A percentile compares a stretch with the other conserved stretches of the same genome.
These are phyloP conservation scores for Dendrobium chrysotoxum DNA, from an alignment of 106 monocot genomes.

Conservation along the genomic window DNA sequence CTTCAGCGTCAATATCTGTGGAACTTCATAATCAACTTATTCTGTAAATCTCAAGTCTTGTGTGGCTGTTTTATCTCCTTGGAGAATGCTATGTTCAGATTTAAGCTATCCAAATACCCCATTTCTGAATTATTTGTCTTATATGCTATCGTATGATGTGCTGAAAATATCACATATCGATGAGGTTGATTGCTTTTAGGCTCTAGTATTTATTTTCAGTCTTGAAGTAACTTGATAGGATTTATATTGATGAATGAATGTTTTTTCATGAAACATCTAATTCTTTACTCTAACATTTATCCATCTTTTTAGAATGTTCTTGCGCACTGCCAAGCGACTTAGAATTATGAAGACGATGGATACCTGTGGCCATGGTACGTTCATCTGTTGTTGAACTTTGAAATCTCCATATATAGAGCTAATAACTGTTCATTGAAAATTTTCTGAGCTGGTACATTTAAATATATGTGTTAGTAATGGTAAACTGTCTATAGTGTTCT, in stretches of 20 bases:
- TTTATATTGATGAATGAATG: not conserved
- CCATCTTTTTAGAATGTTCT: slow-evolving; percentile 54
- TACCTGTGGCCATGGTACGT: slow-evolving; percentile 63
- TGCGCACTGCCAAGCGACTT: slow-evolving; percentile 69
- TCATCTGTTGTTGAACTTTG: not conserved
- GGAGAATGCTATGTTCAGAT: not conserved
- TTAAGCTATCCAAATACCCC: not conserved
- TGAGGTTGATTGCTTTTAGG: not conserved
- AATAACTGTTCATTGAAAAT: not conserved
- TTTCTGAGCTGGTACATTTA: too few relatives aligned
- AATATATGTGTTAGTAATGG: too few relatives aligned
- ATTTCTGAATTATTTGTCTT: not conserved
- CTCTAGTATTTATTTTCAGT: not conserved
- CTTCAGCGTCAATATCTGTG: not conserved
- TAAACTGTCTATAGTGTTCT: too few relatives aligned
- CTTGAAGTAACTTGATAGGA: not conserved
- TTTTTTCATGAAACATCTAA: not conserved
- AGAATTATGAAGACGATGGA: slow-evolving; percentile 88
- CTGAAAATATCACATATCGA: not conserved
- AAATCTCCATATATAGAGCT: not conserved
- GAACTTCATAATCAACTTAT: not conserved
- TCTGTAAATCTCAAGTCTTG: not conserved
- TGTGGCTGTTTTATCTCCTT: not conserved
- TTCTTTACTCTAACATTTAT: not conserved
- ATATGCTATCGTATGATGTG: not conserved